Evolutionary conservation across 1,139 yeast species (phyloP).

Genomic region (Keqinozyma sinolaborantium): DNA sequence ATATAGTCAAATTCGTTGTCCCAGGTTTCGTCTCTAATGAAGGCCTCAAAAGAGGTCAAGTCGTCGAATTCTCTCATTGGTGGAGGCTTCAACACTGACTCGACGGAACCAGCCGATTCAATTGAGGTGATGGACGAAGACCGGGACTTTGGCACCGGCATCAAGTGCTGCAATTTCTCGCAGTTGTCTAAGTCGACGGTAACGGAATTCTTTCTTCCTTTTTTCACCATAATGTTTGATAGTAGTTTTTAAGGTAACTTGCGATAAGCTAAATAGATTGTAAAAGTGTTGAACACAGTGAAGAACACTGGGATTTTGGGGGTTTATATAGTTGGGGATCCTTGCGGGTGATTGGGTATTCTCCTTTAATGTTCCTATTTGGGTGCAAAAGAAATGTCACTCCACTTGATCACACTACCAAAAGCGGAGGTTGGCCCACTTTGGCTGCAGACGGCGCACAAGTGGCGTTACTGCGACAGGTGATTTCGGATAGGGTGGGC

Average conservation of each 20-base stretch:
- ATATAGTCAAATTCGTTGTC: constrained; percentile 70
- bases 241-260: not conserved
- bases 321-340: not conserved
- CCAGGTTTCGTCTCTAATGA: constrained; percentile 68
- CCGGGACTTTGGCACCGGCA: constrained; percentile 36
- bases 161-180: constrained; percentile 37
- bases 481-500: no score
- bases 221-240: constrained; percentile 16
- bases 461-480: not conserved
- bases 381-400: constrained; percentile 7
- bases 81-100: constrained; percentile 35
- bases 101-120: constrained; percentile 32
- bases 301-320: constrained; percentile 2
- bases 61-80: constrained; percentile 57
- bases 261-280: not conserved
- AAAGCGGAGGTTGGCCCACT: not conserved
- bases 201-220: constrained; percentile 20
- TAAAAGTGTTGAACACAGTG: constrained; percentile 2
- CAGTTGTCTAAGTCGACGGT: constrained; percentile 35
- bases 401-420: constrained; percentile 7
- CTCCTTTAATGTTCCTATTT: no score
- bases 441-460: not conserved
- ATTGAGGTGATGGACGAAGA: constrained; percentile 27
- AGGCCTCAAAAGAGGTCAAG: constrained; percentile 58
- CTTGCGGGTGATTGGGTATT: no score